Conservation (phyloP, 225 moss, liverwort and hornwort genomes). For the Marchantia polymorpha region DNA sequence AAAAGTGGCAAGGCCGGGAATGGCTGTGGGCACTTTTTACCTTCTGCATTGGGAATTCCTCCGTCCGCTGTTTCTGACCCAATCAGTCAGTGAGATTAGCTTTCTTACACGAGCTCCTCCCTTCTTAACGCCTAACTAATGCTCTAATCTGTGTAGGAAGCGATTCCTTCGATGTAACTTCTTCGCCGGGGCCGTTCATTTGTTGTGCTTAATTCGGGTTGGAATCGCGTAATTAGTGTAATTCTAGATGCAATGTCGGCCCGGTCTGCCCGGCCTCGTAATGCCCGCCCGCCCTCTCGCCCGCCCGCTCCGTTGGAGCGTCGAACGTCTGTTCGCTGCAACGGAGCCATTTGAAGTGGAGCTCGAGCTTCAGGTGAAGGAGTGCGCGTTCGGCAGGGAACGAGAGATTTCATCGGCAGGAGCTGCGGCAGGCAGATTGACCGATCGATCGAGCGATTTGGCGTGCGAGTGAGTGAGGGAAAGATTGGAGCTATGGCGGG, state of each 20-base stretch:
- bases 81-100: neutral
- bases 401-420: neutral
- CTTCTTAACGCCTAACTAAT: neutral
- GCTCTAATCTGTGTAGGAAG: neutral
- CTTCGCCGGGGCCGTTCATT: neutral
- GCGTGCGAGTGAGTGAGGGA: neutral
- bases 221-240: neutral
- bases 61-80: neutral
- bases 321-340: neutral
- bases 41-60: neutral
- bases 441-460: neutral
- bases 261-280: conserved; percentile 4
- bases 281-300: neutral
- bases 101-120: neutral
- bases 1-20: too few relatives aligned
- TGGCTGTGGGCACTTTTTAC: neutral
- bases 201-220: neutral
- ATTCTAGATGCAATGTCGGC: neutral
- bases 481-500: conserved; percentile 17
- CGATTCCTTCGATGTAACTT: neutral
- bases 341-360: neutral
- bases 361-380: conserved; percentile 1
- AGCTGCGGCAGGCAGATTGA: neutral
- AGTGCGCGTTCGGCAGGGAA: neutral
- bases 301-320: neutral